Evolutionary conservation across 176 grass and related monocot genomes (phyloP), one percentile per base, ranked within the genome.

Genomic region (Cocos nucifera): DNA sequence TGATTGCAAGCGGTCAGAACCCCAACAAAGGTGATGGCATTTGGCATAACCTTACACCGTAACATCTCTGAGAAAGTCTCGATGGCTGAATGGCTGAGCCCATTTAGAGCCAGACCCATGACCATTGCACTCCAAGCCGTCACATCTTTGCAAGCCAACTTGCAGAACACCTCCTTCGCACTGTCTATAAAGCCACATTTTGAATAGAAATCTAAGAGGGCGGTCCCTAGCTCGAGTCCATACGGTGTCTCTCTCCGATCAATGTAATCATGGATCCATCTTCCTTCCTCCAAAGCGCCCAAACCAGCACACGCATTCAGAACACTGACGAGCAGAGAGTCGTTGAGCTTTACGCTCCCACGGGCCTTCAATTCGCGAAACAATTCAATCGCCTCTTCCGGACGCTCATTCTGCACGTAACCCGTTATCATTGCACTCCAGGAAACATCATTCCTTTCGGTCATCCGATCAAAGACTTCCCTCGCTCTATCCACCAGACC

Each of bases 341-440:
- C 65, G 15, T 55, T 67, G 25, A 67, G 24, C 17, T 54, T 26
- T 20, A n/a, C 52, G 18, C 6, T n/a, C 65, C 4, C 51, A 54
- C 17, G 2, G 10, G 17, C n/a, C 51, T 20, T 67, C 51, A 67
- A 32, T 23, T 54, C 51, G 26, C 24, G 51, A 25, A 67, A 67
- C 51, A 67, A 56, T 21, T 20, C 51, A 6, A 67, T 67, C 6
- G 65, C 65, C 51, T 67, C 65, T 67, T 35, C 9, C 10, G 53
- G 51, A 27, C 65, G 25, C 15, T 67, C 51, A 2, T 67, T 67
- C 25, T 55, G 65, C 10, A 67, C 65, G 9, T 55, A 67, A 17
- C 65, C 65, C 17, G 65, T 55, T 17, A 67, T 67, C 51, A 67
- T 67, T 16, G 65, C 65, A 32, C 52, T 67, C 65, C 51, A 55